Evolutionary conservation across 164 flowering plant genomes (phyloP).

Genomic region (Sextonia rubra): DNA sequence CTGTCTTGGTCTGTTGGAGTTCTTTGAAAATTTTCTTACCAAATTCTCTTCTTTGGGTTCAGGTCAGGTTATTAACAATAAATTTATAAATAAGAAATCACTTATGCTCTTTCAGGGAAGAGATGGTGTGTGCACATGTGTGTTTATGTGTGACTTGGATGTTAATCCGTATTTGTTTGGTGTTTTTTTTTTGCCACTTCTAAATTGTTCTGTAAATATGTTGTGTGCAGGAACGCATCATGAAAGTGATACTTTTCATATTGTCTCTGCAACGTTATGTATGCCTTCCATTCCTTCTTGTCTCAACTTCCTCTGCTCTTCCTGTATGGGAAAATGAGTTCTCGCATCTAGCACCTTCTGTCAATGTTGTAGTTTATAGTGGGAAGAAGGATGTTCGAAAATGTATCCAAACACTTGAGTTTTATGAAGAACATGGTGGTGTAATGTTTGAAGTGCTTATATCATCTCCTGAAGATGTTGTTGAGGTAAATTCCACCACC

Average conservation of each 20-base stretch:
- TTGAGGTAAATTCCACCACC: constrained; percentile 42
- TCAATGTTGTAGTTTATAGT: constrained; percentile 50
- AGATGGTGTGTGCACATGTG: too few relatives aligned
- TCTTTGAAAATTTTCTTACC: too few relatives aligned
- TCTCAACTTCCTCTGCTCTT: constrained; percentile 35
- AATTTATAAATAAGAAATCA: too few relatives aligned
- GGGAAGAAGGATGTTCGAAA: constrained; percentile 45
- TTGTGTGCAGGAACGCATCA: constrained; percentile 51
- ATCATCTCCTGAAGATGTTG: constrained; percentile 43
- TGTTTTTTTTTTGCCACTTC: neutral
- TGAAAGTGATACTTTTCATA: constrained; percentile 43
- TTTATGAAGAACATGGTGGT: constrained; percentile 50
- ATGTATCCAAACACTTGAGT: constrained; percentile 47
- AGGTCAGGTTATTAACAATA: too few relatives aligned
- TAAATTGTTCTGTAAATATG: neutral
- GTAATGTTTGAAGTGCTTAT: constrained; percentile 62
- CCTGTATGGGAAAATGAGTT: constrained; percentile 65
- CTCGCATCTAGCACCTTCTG: constrained; percentile 42
- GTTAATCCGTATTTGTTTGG: neutral
- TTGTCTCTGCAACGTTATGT: constrained; percentile 34
- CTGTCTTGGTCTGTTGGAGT: too few relatives aligned
- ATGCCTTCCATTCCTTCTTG: constrained; percentile 54
- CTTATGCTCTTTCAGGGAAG: too few relatives aligned
- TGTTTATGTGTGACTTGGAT: neutral
- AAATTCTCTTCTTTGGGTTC: too few relatives aligned